Percentiles rank a stretch among this genome's conserved stretches.
phyloP scores from a whole-genome alignment of 371 early-diverging fungal species.

The Rhizopus stolonifer region DNA sequence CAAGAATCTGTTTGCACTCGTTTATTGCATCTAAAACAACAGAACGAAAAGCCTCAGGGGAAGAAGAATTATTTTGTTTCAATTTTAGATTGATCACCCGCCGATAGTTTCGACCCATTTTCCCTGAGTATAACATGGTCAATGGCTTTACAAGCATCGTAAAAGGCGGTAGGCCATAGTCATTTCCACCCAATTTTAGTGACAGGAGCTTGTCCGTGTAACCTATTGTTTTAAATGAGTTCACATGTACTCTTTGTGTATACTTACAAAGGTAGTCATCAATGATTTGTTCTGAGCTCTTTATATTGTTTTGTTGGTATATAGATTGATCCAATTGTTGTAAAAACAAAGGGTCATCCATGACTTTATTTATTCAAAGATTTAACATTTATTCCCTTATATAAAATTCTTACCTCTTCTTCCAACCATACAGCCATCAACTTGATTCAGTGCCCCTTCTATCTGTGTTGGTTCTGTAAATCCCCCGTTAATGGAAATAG shows the following conservation, averaged over 20 bases:
- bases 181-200: conserved; percentile 1
- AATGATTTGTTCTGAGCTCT: conserved; percentile 38
- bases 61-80: conserved; percentile 8
- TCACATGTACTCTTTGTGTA: background rate
- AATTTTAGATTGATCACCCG: conserved; percentile 26
- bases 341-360: conserved; percentile 40
- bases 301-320: conserved; percentile 15
- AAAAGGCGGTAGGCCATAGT: conserved; percentile 28
- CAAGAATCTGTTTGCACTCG: conserved; percentile 2
- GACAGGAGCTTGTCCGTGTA: conserved; percentile 30
- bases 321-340: conserved; percentile 31
- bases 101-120: conserved; percentile 36
- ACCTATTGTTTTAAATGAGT: conserved; percentile 8
- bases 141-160: conserved; percentile 39
- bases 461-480: conserved; percentile 53
- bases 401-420: conserved; percentile 51
- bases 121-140: conserved; percentile 31
- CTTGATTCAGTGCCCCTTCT: conserved; percentile 41
- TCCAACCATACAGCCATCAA: conserved; percentile 79
- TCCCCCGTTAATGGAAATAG: conserved; percentile 83
- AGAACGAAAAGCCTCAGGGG: conserved; percentile 11
- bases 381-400: background rate
- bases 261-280: conserved; percentile 40
- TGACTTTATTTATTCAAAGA: conserved; percentile 18
- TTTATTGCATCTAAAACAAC: conserved; percentile 20